Percentiles rank a stretch among this genome's conserved stretches.
phyloP scores from a whole-genome alignment of 345 rosid genomes.

The Populus euphratica region DNA sequence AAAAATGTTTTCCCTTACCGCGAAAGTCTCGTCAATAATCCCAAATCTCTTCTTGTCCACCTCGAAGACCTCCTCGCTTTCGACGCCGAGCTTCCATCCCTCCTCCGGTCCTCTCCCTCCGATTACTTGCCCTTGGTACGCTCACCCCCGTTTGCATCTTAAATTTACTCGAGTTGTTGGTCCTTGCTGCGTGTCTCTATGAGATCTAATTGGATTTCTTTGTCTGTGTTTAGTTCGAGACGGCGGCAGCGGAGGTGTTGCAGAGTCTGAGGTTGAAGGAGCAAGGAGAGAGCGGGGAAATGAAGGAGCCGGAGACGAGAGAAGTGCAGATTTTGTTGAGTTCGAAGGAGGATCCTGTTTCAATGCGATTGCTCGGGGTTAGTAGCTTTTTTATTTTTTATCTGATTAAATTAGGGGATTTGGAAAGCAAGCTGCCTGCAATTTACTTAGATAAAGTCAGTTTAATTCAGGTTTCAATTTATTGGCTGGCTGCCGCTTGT shows the following conservation, averaged over 20 bases:
- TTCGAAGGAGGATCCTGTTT: conserved; percentile 76
- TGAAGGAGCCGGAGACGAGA: conserved; percentile 60
- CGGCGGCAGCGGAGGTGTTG: conserved; percentile 83
- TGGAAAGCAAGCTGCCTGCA: background rate
- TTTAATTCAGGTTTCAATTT: too few relatives aligned
- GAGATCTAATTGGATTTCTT: background rate
- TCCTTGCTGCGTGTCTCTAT: too few relatives aligned
- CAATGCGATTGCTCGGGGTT: conserved; percentile 88
- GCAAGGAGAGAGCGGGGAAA: conserved; percentile 68
- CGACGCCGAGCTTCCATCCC: conserved; percentile 73
- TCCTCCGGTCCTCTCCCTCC: conserved; percentile 74
- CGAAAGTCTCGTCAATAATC: conserved; percentile 76
- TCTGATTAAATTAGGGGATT: background rate
- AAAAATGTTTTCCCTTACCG: conserved; percentile 75
- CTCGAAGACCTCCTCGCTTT: conserved; percentile 80
- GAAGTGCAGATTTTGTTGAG: conserved; percentile 81
- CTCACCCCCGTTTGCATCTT: background rate
- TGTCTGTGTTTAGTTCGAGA: conserved; percentile 57
- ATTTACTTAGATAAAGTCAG: too few relatives aligned
- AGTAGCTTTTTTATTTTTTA: background rate
- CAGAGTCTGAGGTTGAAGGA: conserved; percentile 73
- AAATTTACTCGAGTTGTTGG: background rate
- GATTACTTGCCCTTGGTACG: conserved; percentile 74
- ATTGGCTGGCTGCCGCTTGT: too few relatives aligned
- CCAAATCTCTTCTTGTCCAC: conserved; percentile 59